These are phyloP conservation scores for Heracleum sosnowskyi DNA, from an alignment of 129 eudicot genomes.

Conservation along the genomic window DNA sequence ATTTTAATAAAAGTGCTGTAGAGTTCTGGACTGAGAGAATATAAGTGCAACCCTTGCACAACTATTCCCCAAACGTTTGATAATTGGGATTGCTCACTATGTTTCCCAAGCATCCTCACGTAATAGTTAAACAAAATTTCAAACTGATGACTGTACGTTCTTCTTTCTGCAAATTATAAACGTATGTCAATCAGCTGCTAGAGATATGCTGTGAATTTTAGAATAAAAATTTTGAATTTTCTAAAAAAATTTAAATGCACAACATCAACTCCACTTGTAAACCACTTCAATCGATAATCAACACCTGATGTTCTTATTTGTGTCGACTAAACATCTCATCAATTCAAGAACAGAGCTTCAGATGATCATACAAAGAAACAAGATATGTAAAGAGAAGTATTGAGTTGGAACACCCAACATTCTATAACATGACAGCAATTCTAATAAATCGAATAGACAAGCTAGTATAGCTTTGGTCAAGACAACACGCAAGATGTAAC, in stretches of 20 bases:
- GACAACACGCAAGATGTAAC: not conserved
- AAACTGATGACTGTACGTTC: conserved; percentile 59
- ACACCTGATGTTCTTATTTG: not conserved
- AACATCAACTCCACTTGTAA: not conserved
- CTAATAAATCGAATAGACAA: not conserved
- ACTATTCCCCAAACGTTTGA: conserved; percentile 52
- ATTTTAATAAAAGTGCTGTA: conserved; percentile 44
- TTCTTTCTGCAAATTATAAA: conserved; percentile 58
- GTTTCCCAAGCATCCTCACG: conserved; percentile 51
- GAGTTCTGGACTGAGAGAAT: conserved; percentile 59
- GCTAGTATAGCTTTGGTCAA: not conserved
- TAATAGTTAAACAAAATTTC: conserved; percentile 63
- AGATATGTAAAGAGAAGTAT: not conserved
- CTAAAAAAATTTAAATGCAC: not conserved
- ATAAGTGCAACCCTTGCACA: conserved; percentile 62
- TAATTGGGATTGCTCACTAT: conserved; percentile 40
- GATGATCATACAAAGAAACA: not conserved
- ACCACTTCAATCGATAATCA: not conserved
- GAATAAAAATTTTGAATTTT: not conserved
- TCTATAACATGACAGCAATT: not conserved
- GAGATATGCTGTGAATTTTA: not conserved
- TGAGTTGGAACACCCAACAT: not conserved
- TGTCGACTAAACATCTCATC: not conserved
- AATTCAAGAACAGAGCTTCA: not conserved
- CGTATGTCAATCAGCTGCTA: conserved; percentile 2